These are phyloP conservation scores for Aspergillus sp. DNA, from an alignment of 2,329 filamentous ascomycete species.

Conservation along the genomic window DNA sequence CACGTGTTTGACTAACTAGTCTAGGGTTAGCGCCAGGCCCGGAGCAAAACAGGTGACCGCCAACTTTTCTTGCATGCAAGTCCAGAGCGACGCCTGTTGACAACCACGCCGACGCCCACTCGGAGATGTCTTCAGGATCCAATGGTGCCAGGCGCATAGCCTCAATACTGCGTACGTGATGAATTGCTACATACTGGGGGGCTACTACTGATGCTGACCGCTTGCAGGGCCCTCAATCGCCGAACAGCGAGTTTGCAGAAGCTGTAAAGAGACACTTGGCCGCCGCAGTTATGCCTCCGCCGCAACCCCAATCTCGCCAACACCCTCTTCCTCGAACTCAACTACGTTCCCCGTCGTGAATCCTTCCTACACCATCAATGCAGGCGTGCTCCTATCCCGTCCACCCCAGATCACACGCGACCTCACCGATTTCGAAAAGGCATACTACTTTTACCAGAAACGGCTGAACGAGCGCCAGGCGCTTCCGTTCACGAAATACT, in stretches of 20 bases:
- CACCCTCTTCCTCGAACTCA: conserved; percentile 30
- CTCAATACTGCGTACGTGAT: conserved; percentile 39
- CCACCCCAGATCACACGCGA: conserved; percentile 82
- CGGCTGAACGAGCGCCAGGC: conserved; percentile 90
- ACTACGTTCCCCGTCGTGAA: conserved; percentile 31
- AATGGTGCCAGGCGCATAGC: conserved; percentile 43
- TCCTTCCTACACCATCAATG: conserved; percentile 50
- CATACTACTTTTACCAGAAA: conserved; percentile 96
- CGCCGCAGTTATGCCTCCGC: conserved; percentile 44
- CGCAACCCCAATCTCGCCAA: conserved; percentile 38
- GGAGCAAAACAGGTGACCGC: conserved; percentile 31
- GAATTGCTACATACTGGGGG: background rate
- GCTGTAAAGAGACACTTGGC: conserved; percentile 42
- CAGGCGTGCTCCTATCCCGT: conserved; percentile 81
- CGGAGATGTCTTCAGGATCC: conserved; percentile 41
- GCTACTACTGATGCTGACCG: conserved; percentile 13
- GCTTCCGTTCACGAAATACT: conserved; percentile 82
- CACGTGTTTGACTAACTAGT: conserved; percentile 25
- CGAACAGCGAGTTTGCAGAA: conserved; percentile 44
- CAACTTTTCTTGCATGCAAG: conserved; percentile 38
- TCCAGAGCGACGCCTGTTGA: conserved; percentile 17
- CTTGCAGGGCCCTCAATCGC: conserved; percentile 36
- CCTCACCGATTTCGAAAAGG: conserved; percentile 83
- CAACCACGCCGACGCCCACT: conserved; percentile 18
- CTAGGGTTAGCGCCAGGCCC: conserved; percentile 26